Evolutionary conservation across 495 filamentous ascomycete genomes (phyloP).

Genomic region (Darksidea phi): DNA sequence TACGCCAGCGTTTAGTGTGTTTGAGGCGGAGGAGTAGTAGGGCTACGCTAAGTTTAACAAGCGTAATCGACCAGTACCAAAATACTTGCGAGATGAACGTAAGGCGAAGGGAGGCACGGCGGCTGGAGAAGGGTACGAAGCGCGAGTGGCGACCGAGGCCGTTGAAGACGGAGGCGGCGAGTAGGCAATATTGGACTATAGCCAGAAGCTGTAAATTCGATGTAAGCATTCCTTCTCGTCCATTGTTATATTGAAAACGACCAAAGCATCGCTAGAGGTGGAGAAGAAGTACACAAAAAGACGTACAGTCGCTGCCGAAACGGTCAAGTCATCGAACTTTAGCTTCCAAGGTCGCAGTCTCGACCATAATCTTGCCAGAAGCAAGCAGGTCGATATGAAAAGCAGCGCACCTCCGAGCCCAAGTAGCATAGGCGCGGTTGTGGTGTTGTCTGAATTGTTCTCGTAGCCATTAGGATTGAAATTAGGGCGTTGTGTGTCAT

Average conservation of each 20-base stretch:
- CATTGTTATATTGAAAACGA: too few relatives aligned
- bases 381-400: constrained; percentile 14
- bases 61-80: constrained; percentile 28
- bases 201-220: constrained; percentile 21
- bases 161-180: constrained; percentile 13
- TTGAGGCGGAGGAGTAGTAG: constrained; percentile 41
- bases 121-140: constrained; percentile 13
- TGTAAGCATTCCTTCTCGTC: constrained; percentile 6
- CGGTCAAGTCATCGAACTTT: constrained; percentile 25
- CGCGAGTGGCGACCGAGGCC: constrained; percentile 18
- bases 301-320: constrained; percentile 21
- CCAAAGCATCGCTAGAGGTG: too few relatives aligned
- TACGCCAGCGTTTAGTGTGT: constrained; percentile 30
- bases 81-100: constrained; percentile 35
- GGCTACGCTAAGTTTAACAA: constrained; percentile 42
- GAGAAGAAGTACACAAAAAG: too few relatives aligned
- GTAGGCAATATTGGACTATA: constrained; percentile 22
- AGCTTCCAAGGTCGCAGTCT: constrained; percentile 12
- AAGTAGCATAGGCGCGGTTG: constrained; percentile 21
- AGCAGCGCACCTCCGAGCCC: constrained; percentile 19
- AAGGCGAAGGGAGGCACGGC: constrained; percentile 25
- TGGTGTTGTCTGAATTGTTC: constrained; percentile 1
- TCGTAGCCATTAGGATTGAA: neutral
- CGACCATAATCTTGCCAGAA: constrained; percentile 23
- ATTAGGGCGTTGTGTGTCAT: neutral